phyloP scores from a whole-genome alignment of 108 stramenopile species.

The Cylindrotheca closterium region DNA sequence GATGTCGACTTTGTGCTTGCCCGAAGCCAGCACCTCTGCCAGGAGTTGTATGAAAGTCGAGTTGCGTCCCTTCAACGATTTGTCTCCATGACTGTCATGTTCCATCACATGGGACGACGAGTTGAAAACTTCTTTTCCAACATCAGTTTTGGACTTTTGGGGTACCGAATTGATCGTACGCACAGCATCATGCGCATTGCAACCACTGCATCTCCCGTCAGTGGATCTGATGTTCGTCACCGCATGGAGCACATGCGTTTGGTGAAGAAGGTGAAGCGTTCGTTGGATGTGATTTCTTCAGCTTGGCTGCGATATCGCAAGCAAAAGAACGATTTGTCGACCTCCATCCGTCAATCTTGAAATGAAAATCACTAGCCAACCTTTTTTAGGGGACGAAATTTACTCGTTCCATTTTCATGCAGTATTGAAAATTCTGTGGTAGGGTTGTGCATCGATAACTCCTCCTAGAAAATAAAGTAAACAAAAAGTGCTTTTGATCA shows the following conservation, averaged over 20 bases:
- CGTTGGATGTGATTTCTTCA: constrained; percentile 53
- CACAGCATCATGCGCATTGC: constrained; percentile 70
- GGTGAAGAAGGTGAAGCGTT: constrained; percentile 53
- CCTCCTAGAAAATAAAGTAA: too few relatives aligned
- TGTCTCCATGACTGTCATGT: constrained; percentile 81
- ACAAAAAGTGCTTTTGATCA: too few relatives aligned
- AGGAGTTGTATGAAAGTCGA: constrained; percentile 75
- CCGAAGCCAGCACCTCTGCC: constrained; percentile 45
- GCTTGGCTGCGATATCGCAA: constrained; percentile 29
- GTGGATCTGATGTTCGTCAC: constrained; percentile 66
- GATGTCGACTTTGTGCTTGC: constrained; percentile 47
- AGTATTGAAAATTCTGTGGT: too few relatives aligned
- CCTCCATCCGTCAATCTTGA: too few relatives aligned
- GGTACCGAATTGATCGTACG: constrained; percentile 66
- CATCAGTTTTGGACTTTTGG: constrained; percentile 58
- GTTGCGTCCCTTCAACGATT: constrained; percentile 79
- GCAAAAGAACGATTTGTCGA: constrained; percentile 7
- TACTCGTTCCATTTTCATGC: too few relatives aligned
- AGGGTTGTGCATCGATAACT: too few relatives aligned
- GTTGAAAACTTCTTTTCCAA: constrained; percentile 59
- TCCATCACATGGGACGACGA: constrained; percentile 74
- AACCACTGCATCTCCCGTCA: constrained; percentile 70
- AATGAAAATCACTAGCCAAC: too few relatives aligned
- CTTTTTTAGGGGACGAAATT: too few relatives aligned
- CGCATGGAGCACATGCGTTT: constrained; percentile 60